A percentile compares a stretch with the other conserved stretches of the same genome.
phyloP scores from a whole-genome alignment of 768 basidiomycete species.

The Leccinum disarticulatum region DNA sequence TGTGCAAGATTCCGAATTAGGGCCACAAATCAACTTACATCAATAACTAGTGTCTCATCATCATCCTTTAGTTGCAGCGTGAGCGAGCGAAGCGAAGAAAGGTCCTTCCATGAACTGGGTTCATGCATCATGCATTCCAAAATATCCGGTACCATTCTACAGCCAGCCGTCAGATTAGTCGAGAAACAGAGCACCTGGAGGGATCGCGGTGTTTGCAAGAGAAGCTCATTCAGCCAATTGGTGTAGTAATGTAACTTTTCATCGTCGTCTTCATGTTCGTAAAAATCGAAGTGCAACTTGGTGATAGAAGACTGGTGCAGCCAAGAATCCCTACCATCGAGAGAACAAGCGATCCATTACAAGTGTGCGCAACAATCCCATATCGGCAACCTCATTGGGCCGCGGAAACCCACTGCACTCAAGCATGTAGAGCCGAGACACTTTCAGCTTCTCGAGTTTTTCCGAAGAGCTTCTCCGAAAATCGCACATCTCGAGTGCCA shows the following conservation, averaged over 20 bases:
- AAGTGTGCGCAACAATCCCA: background rate
- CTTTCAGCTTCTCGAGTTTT: background rate
- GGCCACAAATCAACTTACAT: too few species aligned
- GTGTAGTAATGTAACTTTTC: background rate
- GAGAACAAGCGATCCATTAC: background rate
- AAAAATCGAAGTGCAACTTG: background rate
- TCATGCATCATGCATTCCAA: background rate
- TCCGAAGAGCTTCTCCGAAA: background rate
- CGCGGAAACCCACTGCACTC: background rate
- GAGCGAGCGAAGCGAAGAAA: background rate
- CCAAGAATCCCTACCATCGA: background rate
- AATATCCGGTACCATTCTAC: background rate
- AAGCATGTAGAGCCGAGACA: background rate
- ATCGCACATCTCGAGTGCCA: constrained; percentile 8
- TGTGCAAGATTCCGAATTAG: too few species aligned
- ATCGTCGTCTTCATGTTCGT: background rate
- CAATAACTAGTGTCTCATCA: too few species aligned
- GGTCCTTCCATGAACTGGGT: background rate
- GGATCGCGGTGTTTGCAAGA: background rate
- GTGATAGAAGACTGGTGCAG: background rate
- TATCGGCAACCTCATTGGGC: background rate
- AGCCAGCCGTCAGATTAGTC: background rate
- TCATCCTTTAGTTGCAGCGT: background rate
- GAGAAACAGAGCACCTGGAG: background rate
- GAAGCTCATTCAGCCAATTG: background rate